phyloP scores from a whole-genome alignment of 768 basidiomycete genomes.

The Boletus vinaceobasis region DNA sequence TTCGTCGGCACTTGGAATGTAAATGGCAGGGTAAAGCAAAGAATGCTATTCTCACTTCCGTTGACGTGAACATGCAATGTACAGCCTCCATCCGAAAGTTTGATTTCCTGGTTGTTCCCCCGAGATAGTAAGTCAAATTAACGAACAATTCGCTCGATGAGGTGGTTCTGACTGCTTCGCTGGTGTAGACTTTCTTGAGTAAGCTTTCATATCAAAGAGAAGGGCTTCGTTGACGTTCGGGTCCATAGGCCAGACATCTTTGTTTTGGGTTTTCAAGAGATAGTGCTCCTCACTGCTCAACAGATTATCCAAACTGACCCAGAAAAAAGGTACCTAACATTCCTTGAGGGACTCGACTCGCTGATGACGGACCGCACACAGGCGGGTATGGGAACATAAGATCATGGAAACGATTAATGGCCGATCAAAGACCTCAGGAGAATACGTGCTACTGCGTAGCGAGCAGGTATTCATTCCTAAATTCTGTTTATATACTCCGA shows the following conservation, averaged over 20 bases:
- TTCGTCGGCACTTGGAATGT: slow-evolving; percentile 96
- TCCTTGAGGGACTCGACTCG: background rate
- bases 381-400: slow-evolving; percentile 81
- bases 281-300: slow-evolving; percentile 95
- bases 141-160: background rate
- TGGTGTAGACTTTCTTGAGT: slow-evolving; percentile 19
- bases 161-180: background rate
- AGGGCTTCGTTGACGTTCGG: slow-evolving; percentile 25
- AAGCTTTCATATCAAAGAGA: slow-evolving; percentile 1
- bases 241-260: slow-evolving; percentile 77
- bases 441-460: slow-evolving; percentile 85
- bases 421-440: slow-evolving; percentile 61
- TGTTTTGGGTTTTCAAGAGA: slow-evolving; percentile 92
- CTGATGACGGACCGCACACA: slow-evolving; percentile 29
- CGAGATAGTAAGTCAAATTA: slow-evolving; percentile 53
- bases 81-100: slow-evolving; percentile 74
- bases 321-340: slow-evolving; percentile 68
- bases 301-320: slow-evolving; percentile 96
- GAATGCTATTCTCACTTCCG: background rate
- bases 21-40: slow-evolving; percentile 70
- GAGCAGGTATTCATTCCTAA: slow-evolving; percentile 63
- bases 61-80: slow-evolving; percentile 8
- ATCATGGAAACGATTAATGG: slow-evolving; percentile 76
- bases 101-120: slow-evolving; percentile 91
- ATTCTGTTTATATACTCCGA: background rate